These are phyloP conservation scores for Alloteropsis semialata DNA, from an alignment of 176 grass and related monocot genomes.

Conservation along the genomic window DNA sequence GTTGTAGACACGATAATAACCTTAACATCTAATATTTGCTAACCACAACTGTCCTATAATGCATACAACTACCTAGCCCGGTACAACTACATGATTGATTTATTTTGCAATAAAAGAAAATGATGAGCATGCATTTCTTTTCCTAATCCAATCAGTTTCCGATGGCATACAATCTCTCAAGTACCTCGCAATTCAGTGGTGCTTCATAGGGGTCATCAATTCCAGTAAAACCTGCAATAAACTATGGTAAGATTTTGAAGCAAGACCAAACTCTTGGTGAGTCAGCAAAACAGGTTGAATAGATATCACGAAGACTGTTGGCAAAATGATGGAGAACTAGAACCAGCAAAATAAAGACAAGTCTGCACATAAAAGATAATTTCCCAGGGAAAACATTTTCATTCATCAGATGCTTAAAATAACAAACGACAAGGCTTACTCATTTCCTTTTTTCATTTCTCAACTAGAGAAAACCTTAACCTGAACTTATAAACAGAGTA, in stretches of 20 bases:
- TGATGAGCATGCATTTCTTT: not conserved
- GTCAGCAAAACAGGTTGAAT: not conserved
- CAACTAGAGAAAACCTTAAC: not conserved
- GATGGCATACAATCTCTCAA: not conserved
- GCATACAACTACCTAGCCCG: not conserved
- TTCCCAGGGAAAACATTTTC: not conserved
- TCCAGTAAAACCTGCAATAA: slow-evolving; percentile 91
- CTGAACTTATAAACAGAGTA: not conserved
- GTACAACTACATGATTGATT: not conserved
- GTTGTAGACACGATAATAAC: not conserved
- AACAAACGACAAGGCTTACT: not conserved
- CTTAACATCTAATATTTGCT: not conserved
- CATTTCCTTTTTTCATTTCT: not conserved
- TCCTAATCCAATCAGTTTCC: not conserved
- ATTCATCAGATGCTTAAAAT: not conserved
- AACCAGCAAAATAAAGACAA: not conserved
- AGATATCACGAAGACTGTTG: not conserved
- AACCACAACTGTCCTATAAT: not conserved
- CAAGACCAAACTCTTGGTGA: not conserved
- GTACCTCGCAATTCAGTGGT: slow-evolving; percentile 92
- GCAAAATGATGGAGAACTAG: not conserved
- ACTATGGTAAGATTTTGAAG: slow-evolving; percentile 11
- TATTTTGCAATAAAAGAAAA: not conserved
- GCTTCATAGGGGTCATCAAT: slow-evolving; percentile 94
- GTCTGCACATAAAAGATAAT: not conserved